These are phyloP conservation scores for Cladophialophora chaetospira DNA, from an alignment of 2,329 filamentous ascomycete genomes.

Conservation along the genomic window DNA sequence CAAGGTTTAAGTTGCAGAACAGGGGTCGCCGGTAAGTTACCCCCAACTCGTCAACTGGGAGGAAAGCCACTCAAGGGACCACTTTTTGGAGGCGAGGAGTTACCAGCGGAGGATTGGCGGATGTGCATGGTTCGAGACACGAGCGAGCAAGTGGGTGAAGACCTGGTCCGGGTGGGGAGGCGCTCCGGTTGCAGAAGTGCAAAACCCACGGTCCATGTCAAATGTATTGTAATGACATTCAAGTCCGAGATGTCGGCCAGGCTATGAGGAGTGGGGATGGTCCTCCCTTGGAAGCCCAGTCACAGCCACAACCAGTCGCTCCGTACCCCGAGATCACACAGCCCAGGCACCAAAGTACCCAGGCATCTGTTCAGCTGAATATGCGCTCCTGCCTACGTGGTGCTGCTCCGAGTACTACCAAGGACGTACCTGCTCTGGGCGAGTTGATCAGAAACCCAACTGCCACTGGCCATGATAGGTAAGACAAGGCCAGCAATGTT, in stretches of 20 bases:
- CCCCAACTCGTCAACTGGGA: neutral
- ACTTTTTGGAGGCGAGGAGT: constrained; percentile 2
- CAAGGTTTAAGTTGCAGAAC: constrained; percentile 12
- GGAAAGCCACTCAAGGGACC: constrained; percentile 8
- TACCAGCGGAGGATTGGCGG: constrained; percentile 2
- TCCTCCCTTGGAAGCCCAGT: neutral
- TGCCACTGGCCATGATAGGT: neutral
- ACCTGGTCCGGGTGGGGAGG: neutral
- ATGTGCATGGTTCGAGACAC: constrained; percentile 24
- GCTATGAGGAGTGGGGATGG: constrained; percentile 10
- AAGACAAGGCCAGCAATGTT: neutral
- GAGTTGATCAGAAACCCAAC: no score
- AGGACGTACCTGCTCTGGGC: no score
- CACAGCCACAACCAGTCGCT: neutral
- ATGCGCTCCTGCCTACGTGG: no score
- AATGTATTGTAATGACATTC: constrained; percentile 16
- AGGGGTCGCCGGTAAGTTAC: constrained; percentile 21
- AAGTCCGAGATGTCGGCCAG: no score
- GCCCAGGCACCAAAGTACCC: constrained; percentile 5
- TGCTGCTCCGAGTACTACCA: no score
- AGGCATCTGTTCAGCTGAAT: no score
- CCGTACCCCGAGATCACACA: neutral
- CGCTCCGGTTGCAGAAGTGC: constrained; percentile 9
- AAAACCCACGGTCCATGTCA: neutral
- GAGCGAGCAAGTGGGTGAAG: constrained; percentile 12